These are phyloP conservation scores for Entomortierella beljakovae DNA, from an alignment of 192 early-diverging fungal genomes.

Conservation along the genomic window DNA sequence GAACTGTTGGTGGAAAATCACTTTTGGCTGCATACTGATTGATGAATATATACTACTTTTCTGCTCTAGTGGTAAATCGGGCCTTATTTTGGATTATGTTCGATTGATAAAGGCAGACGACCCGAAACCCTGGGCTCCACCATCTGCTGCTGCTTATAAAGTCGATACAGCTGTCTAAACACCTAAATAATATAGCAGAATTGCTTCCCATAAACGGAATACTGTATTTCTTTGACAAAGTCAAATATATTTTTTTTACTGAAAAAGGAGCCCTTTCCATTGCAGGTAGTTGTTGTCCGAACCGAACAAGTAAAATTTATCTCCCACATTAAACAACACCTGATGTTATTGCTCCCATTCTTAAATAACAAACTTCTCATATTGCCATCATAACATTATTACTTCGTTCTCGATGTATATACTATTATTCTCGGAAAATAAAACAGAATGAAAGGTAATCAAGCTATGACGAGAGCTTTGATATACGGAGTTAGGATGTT, in stretches of 20 bases:
- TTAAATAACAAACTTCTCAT: neutral
- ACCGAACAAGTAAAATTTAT: no score
- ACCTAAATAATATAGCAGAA: no score
- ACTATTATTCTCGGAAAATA: no score
- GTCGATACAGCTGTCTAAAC: neutral
- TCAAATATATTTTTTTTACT: neutral
- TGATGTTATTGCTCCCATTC: neutral
- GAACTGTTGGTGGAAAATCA: no score
- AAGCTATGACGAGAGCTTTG: no score
- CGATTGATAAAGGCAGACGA: neutral
- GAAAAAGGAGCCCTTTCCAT: conserved; percentile 3
- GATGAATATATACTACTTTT: neutral
- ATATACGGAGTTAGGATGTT: no score
- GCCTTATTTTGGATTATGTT: neutral
- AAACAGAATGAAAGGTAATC: no score
- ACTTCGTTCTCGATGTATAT: no score
- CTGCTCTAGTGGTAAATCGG: neutral
- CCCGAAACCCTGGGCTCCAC: neutral
- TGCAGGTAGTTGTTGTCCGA: conserved; percentile 37
- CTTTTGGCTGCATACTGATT: neutral
- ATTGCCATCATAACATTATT: neutral
- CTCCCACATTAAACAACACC: neutral
- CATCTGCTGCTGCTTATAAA: neutral
- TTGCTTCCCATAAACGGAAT: neutral
- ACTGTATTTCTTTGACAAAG: no score